phyloP scores from a whole-genome alignment of 78 protist genomes.

The slime mould (Dictyostelium discoideum) region dicty_2.7 NC_007088.5:5644001-5644500 shows the following conservation, averaged over 20 bases:
- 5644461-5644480: background rate
- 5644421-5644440: background rate
- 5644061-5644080: slow-evolving; percentile 91
- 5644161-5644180: slow-evolving; percentile 97
- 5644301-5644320: slow-evolving; percentile 95
- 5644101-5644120: slow-evolving; percentile 97
- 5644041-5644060: slow-evolving; percentile 81
- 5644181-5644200: slow-evolving; percentile 93
- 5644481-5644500: background rate
- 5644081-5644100: slow-evolving; percentile 95
- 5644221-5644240: slow-evolving; percentile 96
- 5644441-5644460: background rate
- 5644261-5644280: slow-evolving; percentile 83
- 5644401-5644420: slow-evolving; percentile 2
- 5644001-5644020: slow-evolving; percentile 93
- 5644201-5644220: slow-evolving; percentile 96
- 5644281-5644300: slow-evolving; percentile 85
- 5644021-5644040: slow-evolving; percentile 90
- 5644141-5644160: slow-evolving; percentile 94
- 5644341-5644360: slow-evolving; percentile 86
- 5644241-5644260: slow-evolving; percentile 84
- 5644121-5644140: slow-evolving; percentile 93
- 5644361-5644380: slow-evolving; percentile 82
- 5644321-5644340: slow-evolving; percentile 93
- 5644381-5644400: slow-evolving; percentile 83